Percentiles rank a stretch among this genome's conserved stretches.
These are phyloP conservation scores for Draba incana DNA, from an alignment of 345 rosid genomes.

Conservation along the genomic window DNA sequence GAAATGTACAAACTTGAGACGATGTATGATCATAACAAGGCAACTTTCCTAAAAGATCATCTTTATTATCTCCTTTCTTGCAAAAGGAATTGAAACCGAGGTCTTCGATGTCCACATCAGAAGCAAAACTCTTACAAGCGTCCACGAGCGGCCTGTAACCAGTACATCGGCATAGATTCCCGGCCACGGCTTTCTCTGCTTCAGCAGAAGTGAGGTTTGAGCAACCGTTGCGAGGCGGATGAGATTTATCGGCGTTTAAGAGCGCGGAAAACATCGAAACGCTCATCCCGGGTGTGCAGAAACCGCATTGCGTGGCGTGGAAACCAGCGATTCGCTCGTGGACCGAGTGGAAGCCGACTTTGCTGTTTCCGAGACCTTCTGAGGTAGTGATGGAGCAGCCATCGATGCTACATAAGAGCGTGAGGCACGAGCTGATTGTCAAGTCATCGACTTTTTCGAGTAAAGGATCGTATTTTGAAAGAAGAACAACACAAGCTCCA, in stretches of 20 bases:
- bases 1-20: constrained; percentile 49
- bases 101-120: constrained; percentile 85
- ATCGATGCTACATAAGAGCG: constrained; percentile 79
- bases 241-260: constrained; percentile 71
- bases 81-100: constrained; percentile 79
- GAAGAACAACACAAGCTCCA: constrained; percentile 87
- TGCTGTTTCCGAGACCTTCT: constrained; percentile 88
- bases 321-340: constrained; percentile 81
- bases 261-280: constrained; percentile 79
- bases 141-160: constrained; percentile 91
- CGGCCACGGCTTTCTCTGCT: constrained; percentile 76
- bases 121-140: constrained; percentile 86
- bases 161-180: constrained; percentile 96
- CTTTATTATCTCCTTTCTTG: constrained; percentile 59
- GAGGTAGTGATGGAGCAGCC: constrained; percentile 81
- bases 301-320: constrained; percentile 95
- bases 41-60: constrained; percentile 42
- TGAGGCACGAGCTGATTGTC: constrained; percentile 81
- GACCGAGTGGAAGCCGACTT: constrained; percentile 78
- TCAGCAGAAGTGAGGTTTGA: constrained; percentile 77
- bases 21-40: constrained; percentile 51
- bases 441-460: constrained; percentile 66
- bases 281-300: constrained; percentile 96
- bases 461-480: constrained; percentile 68
- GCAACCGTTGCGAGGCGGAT: constrained; percentile 51